Percentiles rank a stretch among this genome's conserved stretches.
These are phyloP conservation scores for Gillenia trifoliata DNA, from an alignment of 306 rosid genomes.

Conservation along the genomic window DNA sequence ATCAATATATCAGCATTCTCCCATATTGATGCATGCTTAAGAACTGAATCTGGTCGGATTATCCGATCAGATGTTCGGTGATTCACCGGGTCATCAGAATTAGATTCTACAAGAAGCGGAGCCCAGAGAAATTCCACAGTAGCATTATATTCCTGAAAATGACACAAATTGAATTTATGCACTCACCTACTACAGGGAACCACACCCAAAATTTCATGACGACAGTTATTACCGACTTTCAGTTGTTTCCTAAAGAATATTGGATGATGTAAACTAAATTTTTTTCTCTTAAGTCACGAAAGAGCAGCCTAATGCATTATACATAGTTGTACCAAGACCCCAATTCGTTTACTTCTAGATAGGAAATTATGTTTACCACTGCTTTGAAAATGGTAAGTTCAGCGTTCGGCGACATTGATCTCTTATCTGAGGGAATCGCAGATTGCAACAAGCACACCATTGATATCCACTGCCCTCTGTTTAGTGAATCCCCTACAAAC, in stretches of 20 bases:
- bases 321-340: not conserved
- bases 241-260: not conserved
- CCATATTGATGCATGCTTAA: conserved; percentile 74
- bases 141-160: conserved; percentile 88
- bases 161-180: conserved; percentile 2
- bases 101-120: conserved; percentile 92
- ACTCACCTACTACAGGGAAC: not conserved
- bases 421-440: conserved; percentile 73
- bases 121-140: conserved; percentile 98
- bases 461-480: conserved; percentile 98
- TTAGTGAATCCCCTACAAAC: conserved; percentile 98
- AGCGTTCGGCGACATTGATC: conserved; percentile 93
- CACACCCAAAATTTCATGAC: not conserved
- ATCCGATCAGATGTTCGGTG: conserved; percentile 80
- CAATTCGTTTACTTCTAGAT: not conserved
- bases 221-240: not conserved
- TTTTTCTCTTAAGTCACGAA: not conserved
- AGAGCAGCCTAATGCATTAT: not conserved
- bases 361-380: conserved; percentile 44
- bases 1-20: conserved; percentile 88
- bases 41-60: conserved; percentile 87
- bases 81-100: conserved; percentile 96
- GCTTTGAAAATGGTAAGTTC: conserved; percentile 86
- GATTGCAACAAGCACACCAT: conserved; percentile 91
- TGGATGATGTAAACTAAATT: not conserved